phyloP scores from a whole-genome alignment of 345 rosid species.

The Salix exigua region DNA sequence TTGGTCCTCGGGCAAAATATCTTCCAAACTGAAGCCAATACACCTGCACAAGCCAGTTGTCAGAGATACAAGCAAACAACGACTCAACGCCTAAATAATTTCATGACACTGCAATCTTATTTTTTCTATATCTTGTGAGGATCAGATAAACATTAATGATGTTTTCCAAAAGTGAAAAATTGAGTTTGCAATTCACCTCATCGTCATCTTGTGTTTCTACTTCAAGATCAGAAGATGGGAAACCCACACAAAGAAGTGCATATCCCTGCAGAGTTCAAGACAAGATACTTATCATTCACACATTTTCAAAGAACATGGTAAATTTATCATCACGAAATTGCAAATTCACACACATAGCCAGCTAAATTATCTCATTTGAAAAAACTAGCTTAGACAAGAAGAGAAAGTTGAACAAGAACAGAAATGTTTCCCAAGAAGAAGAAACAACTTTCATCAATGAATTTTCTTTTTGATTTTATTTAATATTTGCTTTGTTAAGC shows the following conservation, averaged over 20 bases:
- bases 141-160: neutral
- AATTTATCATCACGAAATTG: slow-evolving; percentile 1
- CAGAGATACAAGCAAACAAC: neutral
- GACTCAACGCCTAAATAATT: neutral
- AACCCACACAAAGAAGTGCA: slow-evolving; percentile 92
- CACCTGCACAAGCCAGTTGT: slow-evolving; percentile 45
- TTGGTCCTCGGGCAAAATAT: slow-evolving; percentile 95
- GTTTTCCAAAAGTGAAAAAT: slow-evolving; percentile 9
- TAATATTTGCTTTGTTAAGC: neutral
- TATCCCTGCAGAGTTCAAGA: slow-evolving; percentile 54
- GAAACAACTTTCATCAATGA: no score
- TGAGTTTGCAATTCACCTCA: slow-evolving; percentile 52
- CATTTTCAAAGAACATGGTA: neutral
- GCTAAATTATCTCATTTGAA: neutral
- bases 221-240: slow-evolving; percentile 78
- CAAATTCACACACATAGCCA: neutral
- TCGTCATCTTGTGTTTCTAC: slow-evolving; percentile 96
- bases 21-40: slow-evolving; percentile 99
- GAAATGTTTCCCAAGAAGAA: no score
- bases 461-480: no score
- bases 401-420: no score
- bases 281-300: neutral
- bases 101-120: neutral
- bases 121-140: neutral
- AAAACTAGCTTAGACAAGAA: no score